phyloP scores from a whole-genome alignment of 257 asterid species.

The Lycium barbarum region DNA sequence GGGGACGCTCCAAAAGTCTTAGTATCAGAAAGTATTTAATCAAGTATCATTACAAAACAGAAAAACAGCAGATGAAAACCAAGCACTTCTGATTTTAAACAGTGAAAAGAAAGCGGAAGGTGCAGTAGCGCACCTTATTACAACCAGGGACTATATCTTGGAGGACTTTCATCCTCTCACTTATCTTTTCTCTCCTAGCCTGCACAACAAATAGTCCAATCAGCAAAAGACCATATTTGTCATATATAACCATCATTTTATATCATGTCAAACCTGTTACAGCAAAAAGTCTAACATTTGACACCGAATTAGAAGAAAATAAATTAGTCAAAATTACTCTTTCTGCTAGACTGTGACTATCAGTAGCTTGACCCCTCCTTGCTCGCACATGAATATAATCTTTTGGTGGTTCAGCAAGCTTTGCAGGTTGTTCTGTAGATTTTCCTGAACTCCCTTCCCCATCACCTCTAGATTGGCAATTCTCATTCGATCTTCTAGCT shows the following conservation, averaged over 20 bases:
- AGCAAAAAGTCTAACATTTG: neutral
- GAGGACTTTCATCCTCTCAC: conserved; percentile 61
- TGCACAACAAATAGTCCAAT: conserved; percentile 30
- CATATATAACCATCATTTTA: neutral
- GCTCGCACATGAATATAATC: conserved; percentile 64
- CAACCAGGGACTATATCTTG: conserved; percentile 67
- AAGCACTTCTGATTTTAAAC: conserved; percentile 15
- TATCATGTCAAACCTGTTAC: neutral
- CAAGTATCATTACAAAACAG: neutral
- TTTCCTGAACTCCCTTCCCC: conserved; percentile 48
- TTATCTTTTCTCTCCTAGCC: conserved; percentile 64
- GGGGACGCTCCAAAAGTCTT: neutral
- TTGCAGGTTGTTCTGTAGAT: conserved; percentile 40
- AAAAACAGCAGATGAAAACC: neutral
- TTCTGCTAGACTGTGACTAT: conserved; percentile 62
- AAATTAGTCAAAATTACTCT: conserved; percentile 45
- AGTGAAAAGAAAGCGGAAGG: conserved; percentile 1
- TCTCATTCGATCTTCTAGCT: conserved; percentile 26
- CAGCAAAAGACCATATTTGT: neutral
- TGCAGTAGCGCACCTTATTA: conserved; percentile 46
- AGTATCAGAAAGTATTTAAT: neutral
- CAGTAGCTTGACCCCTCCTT: conserved; percentile 64
- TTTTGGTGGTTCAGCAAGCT: conserved; percentile 47
- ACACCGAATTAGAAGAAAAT: conserved; percentile 1
- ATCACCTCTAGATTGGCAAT: conserved; percentile 31